Conservation (phyloP, 2,329 filamentous ascomycete genomes). For the Phialocephala sp. region DNA sequence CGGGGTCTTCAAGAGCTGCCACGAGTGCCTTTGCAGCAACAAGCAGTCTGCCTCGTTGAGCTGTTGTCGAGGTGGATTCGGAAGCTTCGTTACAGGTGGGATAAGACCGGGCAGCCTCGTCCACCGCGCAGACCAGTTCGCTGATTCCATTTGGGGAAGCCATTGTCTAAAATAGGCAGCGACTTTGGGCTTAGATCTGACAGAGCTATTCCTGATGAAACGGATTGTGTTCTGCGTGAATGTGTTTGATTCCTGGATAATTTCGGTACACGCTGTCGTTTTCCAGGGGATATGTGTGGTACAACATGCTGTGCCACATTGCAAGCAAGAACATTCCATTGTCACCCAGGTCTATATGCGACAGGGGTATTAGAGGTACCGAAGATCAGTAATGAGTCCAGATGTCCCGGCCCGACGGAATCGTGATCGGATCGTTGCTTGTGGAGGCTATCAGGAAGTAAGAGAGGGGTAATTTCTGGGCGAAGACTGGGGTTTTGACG, state of each 20-base stretch:
- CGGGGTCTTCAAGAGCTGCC: slow-evolving; percentile 4
- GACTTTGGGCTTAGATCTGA: neutral
- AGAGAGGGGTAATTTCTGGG: neutral
- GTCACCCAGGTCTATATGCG: no score
- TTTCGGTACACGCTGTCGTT: no score
- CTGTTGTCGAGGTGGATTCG: no score
- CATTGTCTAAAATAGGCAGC: neutral
- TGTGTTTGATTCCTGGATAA: no score
- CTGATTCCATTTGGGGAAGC: neutral
- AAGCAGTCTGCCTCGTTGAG: neutral
- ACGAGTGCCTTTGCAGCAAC: neutral
- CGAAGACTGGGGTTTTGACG: neutral
- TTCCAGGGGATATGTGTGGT: no score
- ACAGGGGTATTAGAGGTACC: no score
- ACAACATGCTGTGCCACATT: no score
- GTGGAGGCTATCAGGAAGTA: neutral
- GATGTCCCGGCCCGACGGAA: neutral
- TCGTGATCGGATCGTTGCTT: neutral
- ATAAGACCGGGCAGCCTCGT: neutral
- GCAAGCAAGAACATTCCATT: no score
- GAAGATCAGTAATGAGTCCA: neutral
- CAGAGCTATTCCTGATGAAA: no score
- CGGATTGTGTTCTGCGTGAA: no score
- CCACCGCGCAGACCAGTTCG: neutral
- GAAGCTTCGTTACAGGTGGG: neutral